These are phyloP conservation scores for Jamesozyma spencerorum DNA, from an alignment of 805 yeast genomes.

Conservation along the genomic window DNA sequence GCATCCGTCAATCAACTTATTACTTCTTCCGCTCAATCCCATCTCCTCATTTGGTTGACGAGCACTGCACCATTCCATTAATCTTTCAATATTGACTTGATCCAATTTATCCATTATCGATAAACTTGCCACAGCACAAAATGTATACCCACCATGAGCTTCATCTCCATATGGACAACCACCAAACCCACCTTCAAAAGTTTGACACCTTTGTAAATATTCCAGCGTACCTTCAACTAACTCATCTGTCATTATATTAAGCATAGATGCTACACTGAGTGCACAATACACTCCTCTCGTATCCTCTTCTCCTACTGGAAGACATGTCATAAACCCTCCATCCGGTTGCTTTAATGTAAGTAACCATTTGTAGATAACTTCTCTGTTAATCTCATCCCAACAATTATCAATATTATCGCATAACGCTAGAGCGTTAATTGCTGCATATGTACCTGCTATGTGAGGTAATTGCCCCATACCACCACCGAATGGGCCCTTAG, in stretches of 20 bases:
- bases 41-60: constrained; percentile 73
- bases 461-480: constrained; percentile 79
- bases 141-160: constrained; percentile 97
- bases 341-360: constrained; percentile 48
- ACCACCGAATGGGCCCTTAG: constrained; percentile 73
- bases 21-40: constrained; percentile 83
- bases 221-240: constrained; percentile 42
- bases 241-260: constrained; percentile 55
- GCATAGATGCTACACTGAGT: constrained; percentile 56
- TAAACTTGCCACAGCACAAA: constrained; percentile 70
- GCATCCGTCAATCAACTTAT: constrained; percentile 92
- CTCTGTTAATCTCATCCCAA: constrained; percentile 39
- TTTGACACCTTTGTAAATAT: constrained; percentile 68
- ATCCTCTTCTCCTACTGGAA: constrained; percentile 65
- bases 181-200: constrained; percentile 92
- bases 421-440: constrained; percentile 50
- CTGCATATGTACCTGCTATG: constrained; percentile 77
- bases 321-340: constrained; percentile 54
- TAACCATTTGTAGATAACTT: constrained; percentile 53
- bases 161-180: constrained; percentile 68
- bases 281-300: constrained; percentile 83
- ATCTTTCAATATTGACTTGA: constrained; percentile 37
- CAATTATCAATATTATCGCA: constrained; percentile 35
- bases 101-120: constrained; percentile 38
- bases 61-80: constrained; percentile 58